Percentiles rank a stretch among this genome's conserved stretches.
Evolutionary conservation across 768 basidiomycete genomes (phyloP).

Genomic region (Antrodiella citrinella): DNA sequence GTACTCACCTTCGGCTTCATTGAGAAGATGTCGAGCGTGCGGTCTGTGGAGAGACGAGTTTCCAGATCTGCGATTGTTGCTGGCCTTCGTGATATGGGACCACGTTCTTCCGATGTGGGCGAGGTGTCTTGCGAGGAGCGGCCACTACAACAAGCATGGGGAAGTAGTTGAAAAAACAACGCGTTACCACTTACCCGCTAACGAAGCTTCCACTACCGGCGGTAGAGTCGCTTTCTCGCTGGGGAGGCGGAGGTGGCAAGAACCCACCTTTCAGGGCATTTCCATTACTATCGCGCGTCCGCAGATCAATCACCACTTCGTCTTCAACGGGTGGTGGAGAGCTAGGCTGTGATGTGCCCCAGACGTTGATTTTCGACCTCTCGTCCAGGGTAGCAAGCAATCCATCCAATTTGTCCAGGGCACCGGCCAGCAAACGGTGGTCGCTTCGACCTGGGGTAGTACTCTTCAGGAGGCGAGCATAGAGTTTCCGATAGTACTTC

Average conservation of each 20-base stretch:
- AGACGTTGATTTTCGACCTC: conserved; percentile 48
- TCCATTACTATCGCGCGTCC: conserved; percentile 26
- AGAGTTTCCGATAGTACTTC: conserved; percentile 89
- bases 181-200: conserved; percentile 38
- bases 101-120: conserved; percentile 43
- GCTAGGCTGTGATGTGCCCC: conserved; percentile 19
- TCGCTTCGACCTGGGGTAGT: conserved; percentile 84
- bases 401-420: conserved; percentile 70
- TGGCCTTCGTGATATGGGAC: conserved; percentile 41
- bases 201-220: conserved; percentile 36
- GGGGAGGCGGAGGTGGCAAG: conserved; percentile 13
- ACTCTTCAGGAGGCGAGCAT: conserved; percentile 76
- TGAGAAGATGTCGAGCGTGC: conserved; percentile 88
- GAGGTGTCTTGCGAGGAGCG: conserved; percentile 54
- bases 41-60: conserved; percentile 62
- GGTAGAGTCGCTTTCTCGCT: conserved; percentile 18
- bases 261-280: conserved; percentile 5
- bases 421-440: conserved; percentile 70
- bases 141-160: conserved; percentile 36
- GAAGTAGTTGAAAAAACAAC: neutral
- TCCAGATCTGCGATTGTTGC: conserved; percentile 75
- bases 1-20: conserved; percentile 81
- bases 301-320: conserved; percentile 51
- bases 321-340: conserved; percentile 35
- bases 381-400: conserved; percentile 63